Evolutionary conservation across 257 asterid genomes (phyloP), one percentile per base, ranked within the genome.

Genomic region (Mitragyna speciosa): DNA sequence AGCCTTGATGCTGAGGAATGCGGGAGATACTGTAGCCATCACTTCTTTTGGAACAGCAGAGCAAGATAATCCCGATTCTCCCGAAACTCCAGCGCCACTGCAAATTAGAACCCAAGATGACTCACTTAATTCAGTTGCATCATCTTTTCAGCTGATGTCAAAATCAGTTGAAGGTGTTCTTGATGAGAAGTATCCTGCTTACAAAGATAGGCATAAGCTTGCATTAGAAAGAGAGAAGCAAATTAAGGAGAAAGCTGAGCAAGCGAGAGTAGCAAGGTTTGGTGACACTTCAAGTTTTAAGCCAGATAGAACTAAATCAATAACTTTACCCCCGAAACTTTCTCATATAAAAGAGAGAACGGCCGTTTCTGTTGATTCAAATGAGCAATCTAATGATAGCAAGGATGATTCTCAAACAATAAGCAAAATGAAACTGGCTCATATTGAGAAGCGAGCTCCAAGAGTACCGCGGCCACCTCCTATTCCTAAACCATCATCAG

Each of bases 401-500:
- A 90, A 82, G 79, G 78, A 47, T n/a, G 96, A 91, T 45, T 73
- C 95, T 79, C 90, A 87, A 31, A 49, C 83, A 45, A 90, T 90
- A 54, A 93, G 94, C 91, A 95, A 93, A 88, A 91, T 95, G 88
- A 89, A 92, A 66, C 85, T 91, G 63, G 85, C 89, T 8, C 85
- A 91, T 65, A 83, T 95, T 5, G 99, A 95, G 83, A 95, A 95
- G 76, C 89, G 99, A 41, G 82, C 97, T 81, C 92, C 98, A 43
- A 86, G 98, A 83, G 93, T 90, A 76, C 91, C 98, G 41, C 88
- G 93, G 36, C 98, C 97, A 28, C 99, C 99, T 65, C 99, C 99
- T 59, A 93, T 98, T 65, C 99, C 99, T 59, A 93, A 80, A 77
- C 33, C 85, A 16, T 91, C 95, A 45, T 92, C 85, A 28, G 91